Evolutionary conservation across 306 rosid genomes (phyloP).

Genomic region (Fagus sylvatica): DNA sequence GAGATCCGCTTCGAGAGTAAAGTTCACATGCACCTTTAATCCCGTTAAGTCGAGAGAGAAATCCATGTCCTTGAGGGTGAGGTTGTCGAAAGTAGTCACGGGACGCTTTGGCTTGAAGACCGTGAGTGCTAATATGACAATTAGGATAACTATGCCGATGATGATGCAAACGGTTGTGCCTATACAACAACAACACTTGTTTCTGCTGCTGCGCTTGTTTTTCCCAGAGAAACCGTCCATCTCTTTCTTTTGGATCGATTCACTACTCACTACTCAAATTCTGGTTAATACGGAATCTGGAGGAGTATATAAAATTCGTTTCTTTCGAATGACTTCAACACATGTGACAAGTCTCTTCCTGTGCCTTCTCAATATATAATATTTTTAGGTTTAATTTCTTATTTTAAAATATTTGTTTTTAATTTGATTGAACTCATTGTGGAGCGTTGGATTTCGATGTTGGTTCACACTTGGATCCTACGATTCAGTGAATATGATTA

Average conservation of each 20-base stretch:
- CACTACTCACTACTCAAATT: neutral
- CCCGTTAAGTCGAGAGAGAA: constrained; percentile 15
- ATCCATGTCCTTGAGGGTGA: constrained; percentile 34
- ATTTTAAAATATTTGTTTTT: no score
- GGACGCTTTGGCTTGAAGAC: constrained; percentile 54
- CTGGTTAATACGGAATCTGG: neutral
- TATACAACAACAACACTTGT: constrained; percentile 18
- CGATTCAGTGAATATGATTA: no score
- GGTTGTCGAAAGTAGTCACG: constrained; percentile 17
- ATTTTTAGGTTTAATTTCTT: no score
- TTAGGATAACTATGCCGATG: constrained; percentile 2
- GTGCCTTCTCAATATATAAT: no score
- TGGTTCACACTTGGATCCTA: no score
- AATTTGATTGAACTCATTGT: no score
- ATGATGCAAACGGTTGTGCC: neutral
- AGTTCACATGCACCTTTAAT: constrained; percentile 34
- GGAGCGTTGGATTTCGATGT: no score
- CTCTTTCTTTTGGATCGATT: neutral
- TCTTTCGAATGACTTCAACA: no score
- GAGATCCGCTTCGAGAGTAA: constrained; percentile 39
- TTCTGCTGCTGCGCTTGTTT: constrained; percentile 9
- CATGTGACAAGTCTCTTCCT: no score
- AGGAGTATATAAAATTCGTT: neutral
- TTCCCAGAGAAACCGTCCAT: neutral
- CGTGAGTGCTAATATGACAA: constrained; percentile 42